Evolutionary conservation across 1,284 basidiomycete genomes (phyloP).

Genomic region (Boletus smithii): DNA sequence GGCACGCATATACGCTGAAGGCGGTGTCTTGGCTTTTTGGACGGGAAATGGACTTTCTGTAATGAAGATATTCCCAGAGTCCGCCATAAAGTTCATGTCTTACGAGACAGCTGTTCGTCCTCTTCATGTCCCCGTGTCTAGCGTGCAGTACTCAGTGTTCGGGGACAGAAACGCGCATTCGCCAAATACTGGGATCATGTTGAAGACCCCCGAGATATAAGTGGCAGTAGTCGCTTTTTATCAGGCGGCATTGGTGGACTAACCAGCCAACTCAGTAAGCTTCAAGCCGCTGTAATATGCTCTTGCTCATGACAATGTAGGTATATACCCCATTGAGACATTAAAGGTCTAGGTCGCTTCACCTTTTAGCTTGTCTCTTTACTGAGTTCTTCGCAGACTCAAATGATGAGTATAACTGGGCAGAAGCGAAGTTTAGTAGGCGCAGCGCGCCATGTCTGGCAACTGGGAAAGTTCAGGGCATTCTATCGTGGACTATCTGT

Average conservation of each 20-base stretch:
- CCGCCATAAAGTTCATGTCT: constrained; percentile 96
- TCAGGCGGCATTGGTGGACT: constrained; percentile 96
- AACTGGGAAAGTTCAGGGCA: constrained; percentile 75
- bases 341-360: constrained; percentile 55
- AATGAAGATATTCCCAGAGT: constrained; percentile 94
- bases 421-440: constrained; percentile 59
- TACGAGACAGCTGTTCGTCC: constrained; percentile 86
- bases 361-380: constrained; percentile 1
- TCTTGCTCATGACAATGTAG: constrained; percentile 39
- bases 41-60: constrained; percentile 81
- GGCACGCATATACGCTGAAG: constrained; percentile 78
- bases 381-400: constrained; percentile 53
- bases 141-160: constrained; percentile 18
- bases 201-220: constrained; percentile 86
- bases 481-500: constrained; percentile 93
- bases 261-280: constrained; percentile 84
- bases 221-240: constrained; percentile 88
- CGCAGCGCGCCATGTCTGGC: constrained; percentile 69
- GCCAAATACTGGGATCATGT: constrained; percentile 91
- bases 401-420: constrained; percentile 86
- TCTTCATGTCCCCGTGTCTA: constrained; percentile 13
- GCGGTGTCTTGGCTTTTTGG: constrained; percentile 92
- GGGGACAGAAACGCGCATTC: constrained; percentile 81
- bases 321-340: constrained; percentile 88
- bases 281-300: background rate